These are phyloP conservation scores for Coniochaeta hoffmannii DNA, from an alignment of 2,329 filamentous ascomycete genomes.

Conservation along the genomic window DNA sequence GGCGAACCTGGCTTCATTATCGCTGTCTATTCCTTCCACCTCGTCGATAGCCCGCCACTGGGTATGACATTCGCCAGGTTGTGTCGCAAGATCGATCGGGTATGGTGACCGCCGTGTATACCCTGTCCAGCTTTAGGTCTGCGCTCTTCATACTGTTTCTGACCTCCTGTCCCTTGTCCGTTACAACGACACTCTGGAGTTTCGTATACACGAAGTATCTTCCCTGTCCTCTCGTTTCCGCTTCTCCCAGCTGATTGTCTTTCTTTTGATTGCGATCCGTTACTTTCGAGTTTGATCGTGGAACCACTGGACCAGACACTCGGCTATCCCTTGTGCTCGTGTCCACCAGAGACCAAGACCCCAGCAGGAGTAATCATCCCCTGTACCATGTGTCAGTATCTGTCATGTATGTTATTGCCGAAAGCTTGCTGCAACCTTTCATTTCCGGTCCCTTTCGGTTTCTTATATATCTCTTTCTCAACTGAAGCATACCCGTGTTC, in stretches of 20 bases:
- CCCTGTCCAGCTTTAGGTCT: too few species aligned
- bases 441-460: neutral
- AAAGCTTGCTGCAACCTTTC: neutral
- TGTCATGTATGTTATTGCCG: conserved; percentile 8
- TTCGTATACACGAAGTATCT: too few species aligned
- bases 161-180: too few species aligned
- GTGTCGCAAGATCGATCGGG: too few species aligned
- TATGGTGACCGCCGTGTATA: too few species aligned
- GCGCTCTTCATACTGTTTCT: too few species aligned
- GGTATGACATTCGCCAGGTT: too few species aligned
- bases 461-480: conserved; percentile 5
- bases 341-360: neutral
- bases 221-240: neutral
- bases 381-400: neutral
- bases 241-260: neutral
- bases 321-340: neutral
- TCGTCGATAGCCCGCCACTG: too few species aligned
- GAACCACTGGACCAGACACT: neutral
- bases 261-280: neutral
- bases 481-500: conserved; percentile 7
- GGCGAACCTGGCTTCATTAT: too few species aligned
- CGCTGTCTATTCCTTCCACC: too few species aligned
- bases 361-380: neutral
- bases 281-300: neutral
- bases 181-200: too few species aligned